These are phyloP conservation scores for Rhizopus stolonifer DNA, from an alignment of 371 early-diverging fungal genomes.

Conservation along the genomic window DNA sequence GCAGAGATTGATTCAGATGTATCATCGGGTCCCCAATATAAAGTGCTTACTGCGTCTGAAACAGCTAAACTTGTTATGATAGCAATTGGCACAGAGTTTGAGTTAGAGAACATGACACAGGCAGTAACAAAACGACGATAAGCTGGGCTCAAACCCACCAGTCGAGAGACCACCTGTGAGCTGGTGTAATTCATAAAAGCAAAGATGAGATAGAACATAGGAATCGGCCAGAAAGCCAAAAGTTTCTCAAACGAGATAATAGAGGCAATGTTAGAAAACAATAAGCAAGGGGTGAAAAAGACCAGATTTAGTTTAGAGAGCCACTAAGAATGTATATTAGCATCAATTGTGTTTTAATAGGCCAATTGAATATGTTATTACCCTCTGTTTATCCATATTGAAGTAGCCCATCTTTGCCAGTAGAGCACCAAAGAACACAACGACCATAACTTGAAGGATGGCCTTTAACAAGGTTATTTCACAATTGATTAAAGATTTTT, in stretches of 20 bases:
- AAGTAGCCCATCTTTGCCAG: slow-evolving; percentile 54
- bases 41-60: slow-evolving; percentile 59
- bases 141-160: slow-evolving; percentile 43
- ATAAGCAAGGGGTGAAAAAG: slow-evolving; percentile 68
- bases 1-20: slow-evolving; percentile 63
- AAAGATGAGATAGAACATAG: slow-evolving; percentile 60
- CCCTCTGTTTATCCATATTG: slow-evolving; percentile 55
- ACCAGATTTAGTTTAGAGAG: slow-evolving; percentile 63
- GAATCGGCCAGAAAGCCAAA: slow-evolving; percentile 72
- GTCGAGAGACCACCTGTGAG: slow-evolving; percentile 41
- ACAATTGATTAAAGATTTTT: background rate
- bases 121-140: slow-evolving; percentile 65
- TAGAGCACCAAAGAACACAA: slow-evolving; percentile 51
- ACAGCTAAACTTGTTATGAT: slow-evolving; percentile 69
- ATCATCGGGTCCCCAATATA: slow-evolving; percentile 62
- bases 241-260: slow-evolving; percentile 59
- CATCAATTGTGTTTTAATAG: background rate
- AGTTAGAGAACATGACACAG: slow-evolving; percentile 70
- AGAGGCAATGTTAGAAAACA: slow-evolving; percentile 67
- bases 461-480: slow-evolving; percentile 34
- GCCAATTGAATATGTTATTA: no score
- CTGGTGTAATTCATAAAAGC: slow-evolving; percentile 23
- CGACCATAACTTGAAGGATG: slow-evolving; percentile 59
- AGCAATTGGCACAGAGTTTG: slow-evolving; percentile 74
- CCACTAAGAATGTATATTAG: slow-evolving; percentile 38